Base-by-base conservation (phyloP, 148 eudicot species). In the Limonium bicolor region DNA sequence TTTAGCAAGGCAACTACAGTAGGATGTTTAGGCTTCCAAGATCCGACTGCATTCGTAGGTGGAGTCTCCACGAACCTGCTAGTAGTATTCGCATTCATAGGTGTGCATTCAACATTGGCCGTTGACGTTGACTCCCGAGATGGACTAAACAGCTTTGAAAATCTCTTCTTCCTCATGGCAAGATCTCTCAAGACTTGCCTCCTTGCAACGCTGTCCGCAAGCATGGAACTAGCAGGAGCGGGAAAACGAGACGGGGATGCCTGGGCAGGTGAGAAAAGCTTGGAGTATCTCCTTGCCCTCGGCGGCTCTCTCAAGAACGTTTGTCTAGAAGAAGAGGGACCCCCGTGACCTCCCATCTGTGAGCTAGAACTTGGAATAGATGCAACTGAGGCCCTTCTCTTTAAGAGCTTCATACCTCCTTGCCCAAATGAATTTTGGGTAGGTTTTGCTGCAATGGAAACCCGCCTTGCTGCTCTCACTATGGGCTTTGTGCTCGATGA, bases 21-120 rank as follows among this genome's bases (percentile, higher is more conserved):
- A 17, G 96, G 96, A 55, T 80, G 92, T 65, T 72, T 88, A 0
- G 87, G 94, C 70, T 62, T 84, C 94, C 92, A 88, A 1, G 94
- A 68, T 2, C 77, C 82, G n/a, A 51, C 61, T 57, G 50, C 62
- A 21, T 57, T 67, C 13, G 76, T 62, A 18, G 84, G 86, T 53
- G 94, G 82, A n/a, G 76, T 74, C 82, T 73, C 66, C 36, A 83
- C 80, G 55, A 53, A 74, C 41, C 80, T 73, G 50, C 76, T 44
- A 3, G 32, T 36, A 1, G 7, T 36, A 1, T 16, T 26, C 43
- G 15, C n/a, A 21, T 53, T 66, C 36, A 54, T 26, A 1, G 94
- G 97, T 43, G 94, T 83, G 29, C 69, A 73, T 59, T 62, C 71
- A 15, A 64, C 44, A n/a, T n/a, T n/a, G n/a, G n/a, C n/a, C n/a